Evolutionary conservation across 176 grass and related monocot genomes (phyloP).

Genomic region (Bromus sterilis): DNA sequence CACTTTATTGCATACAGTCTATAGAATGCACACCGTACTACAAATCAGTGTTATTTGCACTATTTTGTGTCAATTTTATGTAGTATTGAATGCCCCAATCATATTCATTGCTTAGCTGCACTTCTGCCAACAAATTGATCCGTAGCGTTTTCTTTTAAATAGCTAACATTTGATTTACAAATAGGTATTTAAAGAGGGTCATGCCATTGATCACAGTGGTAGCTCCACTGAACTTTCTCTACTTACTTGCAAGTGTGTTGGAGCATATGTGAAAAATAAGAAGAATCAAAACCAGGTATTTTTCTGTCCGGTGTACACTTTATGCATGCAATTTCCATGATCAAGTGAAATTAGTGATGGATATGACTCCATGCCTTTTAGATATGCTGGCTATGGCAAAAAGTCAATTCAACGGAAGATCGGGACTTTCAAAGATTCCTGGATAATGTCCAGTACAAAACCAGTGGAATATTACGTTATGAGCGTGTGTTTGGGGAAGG

Average conservation of each 20-base stretch:
- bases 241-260: slow-evolving; percentile 83
- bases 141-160: neutral
- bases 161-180: neutral
- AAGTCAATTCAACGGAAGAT: slow-evolving; percentile 72
- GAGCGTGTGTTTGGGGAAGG: slow-evolving; percentile 91
- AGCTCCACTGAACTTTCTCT: slow-evolving; percentile 76
- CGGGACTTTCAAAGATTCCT: slow-evolving; percentile 85
- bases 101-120: neutral
- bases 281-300: slow-evolving; percentile 98
- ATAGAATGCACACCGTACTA: neutral
- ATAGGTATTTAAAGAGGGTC: slow-evolving; percentile 85
- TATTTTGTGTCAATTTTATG: neutral
- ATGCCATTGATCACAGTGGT: slow-evolving; percentile 52
- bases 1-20: neutral
- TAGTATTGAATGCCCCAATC: neutral
- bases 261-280: slow-evolving; percentile 96
- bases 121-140: neutral
- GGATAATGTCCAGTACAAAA: slow-evolving; percentile 98
- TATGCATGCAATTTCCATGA: neutral
- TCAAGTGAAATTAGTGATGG: slow-evolving; percentile 3
- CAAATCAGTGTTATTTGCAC: neutral
- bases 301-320: neutral
- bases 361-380: slow-evolving; percentile 8
- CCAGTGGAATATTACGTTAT: slow-evolving; percentile 86
- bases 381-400: slow-evolving; percentile 95